These are phyloP conservation scores for Talaromyces sp. DNA, from an alignment of 2,329 filamentous ascomycete species.

Conservation along the genomic window DNA sequence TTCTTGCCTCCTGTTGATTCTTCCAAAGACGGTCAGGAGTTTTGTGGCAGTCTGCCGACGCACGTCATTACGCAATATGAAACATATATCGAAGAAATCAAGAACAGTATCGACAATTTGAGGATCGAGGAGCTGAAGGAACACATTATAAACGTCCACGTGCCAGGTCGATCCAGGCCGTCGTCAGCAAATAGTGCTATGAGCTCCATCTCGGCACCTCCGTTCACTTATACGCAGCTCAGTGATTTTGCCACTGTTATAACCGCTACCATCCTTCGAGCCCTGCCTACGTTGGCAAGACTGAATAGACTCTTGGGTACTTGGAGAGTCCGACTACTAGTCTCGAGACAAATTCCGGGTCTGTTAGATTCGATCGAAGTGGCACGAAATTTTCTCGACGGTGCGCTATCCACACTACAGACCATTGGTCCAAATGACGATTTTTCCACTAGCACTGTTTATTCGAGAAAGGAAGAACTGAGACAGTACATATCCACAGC, in stretches of 20 bases:
- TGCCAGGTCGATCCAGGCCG: slow-evolving; percentile 55
- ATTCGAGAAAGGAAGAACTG: slow-evolving; percentile 48
- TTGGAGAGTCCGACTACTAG: slow-evolving; percentile 71
- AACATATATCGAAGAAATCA: slow-evolving; percentile 67
- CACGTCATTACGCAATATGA: slow-evolving; percentile 64
- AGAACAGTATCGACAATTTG: slow-evolving; percentile 37
- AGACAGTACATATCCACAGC: slow-evolving; percentile 63
- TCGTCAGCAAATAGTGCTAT: slow-evolving; percentile 38
- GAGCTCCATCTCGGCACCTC: slow-evolving; percentile 31
- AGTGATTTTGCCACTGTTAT: slow-evolving; percentile 87
- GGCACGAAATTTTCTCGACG: slow-evolving; percentile 28
- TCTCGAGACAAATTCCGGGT: slow-evolving; percentile 66
- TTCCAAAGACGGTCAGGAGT: slow-evolving; percentile 34
- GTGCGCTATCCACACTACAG: slow-evolving; percentile 25
- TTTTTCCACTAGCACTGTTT: slow-evolving; percentile 33
- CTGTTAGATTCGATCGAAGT: slow-evolving; percentile 59
- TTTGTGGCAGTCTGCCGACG: slow-evolving; percentile 66
- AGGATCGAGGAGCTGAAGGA: slow-evolving; percentile 72
- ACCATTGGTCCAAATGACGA: slow-evolving; percentile 19
- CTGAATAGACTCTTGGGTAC: slow-evolving; percentile 66
- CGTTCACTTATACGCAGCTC: slow-evolving; percentile 59
- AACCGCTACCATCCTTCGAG: slow-evolving; percentile 85
- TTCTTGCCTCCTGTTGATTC: slow-evolving; percentile 29
- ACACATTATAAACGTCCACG: slow-evolving; percentile 77
- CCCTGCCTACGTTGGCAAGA: slow-evolving; percentile 72